Conservation (phyloP, 352 stramenopile genomes). For the Pythium brachiatum region DNA sequence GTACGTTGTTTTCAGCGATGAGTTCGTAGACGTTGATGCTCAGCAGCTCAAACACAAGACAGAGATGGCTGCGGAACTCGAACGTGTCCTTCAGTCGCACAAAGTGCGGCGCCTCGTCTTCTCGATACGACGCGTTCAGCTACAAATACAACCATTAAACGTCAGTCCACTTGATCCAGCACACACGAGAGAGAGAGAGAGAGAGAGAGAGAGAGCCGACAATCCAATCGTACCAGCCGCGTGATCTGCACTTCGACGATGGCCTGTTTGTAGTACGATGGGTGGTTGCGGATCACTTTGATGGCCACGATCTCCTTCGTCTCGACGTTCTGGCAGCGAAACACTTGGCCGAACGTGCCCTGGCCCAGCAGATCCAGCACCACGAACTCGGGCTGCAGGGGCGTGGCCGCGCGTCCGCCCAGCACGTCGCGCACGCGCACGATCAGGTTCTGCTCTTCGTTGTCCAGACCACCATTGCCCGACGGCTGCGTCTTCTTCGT, state of each 20-base stretch:
- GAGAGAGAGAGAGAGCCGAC: not conserved
- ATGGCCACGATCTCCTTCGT: conserved; percentile 88
- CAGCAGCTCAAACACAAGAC: conserved; percentile 93
- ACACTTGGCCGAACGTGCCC: conserved; percentile 62
- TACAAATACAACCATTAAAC: conserved; percentile 4
- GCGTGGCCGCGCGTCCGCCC: conserved; percentile 17
- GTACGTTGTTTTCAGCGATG: conserved; percentile 87
- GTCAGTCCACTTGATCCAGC: not conserved
- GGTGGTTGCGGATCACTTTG: conserved; percentile 97
- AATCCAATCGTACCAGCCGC: conserved; percentile 51
- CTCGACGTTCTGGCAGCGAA: conserved; percentile 39
- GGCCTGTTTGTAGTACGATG: conserved; percentile 91
- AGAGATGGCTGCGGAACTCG: conserved; percentile 91
- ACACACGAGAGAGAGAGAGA: too few species aligned
- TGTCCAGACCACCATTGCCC: conserved; percentile 43
- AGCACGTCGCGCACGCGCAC: conserved; percentile 42
- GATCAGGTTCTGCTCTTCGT: conserved; percentile 52
- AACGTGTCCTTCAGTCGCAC: conserved; percentile 89
- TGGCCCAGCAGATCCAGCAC: conserved; percentile 94
- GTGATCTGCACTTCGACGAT: conserved; percentile 94
- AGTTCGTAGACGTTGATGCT: conserved; percentile 95
- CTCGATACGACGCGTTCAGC: conserved; percentile 30
- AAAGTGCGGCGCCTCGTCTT: conserved; percentile 61
- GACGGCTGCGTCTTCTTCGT: conserved; percentile 40
- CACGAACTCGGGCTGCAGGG: conserved; percentile 57